Conservation (phyloP, 139 green algal species). For the Zygnema circumcarinatum region DNA sequence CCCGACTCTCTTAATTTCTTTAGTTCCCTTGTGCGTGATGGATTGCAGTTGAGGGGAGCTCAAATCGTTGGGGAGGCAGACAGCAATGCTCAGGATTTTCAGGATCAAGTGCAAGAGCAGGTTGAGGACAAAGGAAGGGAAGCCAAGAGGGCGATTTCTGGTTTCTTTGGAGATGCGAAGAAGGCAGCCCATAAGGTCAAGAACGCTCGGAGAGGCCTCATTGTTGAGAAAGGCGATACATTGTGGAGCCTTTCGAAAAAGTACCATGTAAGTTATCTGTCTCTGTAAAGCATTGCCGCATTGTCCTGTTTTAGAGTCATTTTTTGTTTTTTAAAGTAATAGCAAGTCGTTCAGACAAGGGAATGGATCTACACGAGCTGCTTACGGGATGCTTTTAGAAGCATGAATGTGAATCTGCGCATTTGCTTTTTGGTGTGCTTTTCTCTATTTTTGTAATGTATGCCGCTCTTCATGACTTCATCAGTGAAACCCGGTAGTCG, state of each 20-base stretch:
- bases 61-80: not conserved
- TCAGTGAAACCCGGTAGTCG: no score
- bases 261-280: not conserved
- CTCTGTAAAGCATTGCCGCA: no score
- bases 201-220: not conserved
- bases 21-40: not conserved
- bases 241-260: not conserved
- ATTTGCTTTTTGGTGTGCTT: no score
- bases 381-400: no score
- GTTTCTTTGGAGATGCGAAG: not conserved
- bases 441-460: no score
- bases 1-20: no score
- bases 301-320: no score
- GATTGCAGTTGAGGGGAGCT: not conserved
- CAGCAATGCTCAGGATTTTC: not conserved
- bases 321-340: no score
- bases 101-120: not conserved
- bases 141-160: not conserved
- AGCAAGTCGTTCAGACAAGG: no score
- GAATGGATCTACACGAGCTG: no score
- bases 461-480: no score
- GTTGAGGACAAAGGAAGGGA: not conserved
- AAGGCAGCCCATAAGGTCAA: not conserved
- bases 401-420: no score
- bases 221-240: not conserved